A percentile compares a stretch with the other conserved stretches of the same genome.
These are phyloP conservation scores for Coemansia sp. DNA, from an alignment of 192 early-diverging fungal species.

Conservation along the genomic window DNA sequence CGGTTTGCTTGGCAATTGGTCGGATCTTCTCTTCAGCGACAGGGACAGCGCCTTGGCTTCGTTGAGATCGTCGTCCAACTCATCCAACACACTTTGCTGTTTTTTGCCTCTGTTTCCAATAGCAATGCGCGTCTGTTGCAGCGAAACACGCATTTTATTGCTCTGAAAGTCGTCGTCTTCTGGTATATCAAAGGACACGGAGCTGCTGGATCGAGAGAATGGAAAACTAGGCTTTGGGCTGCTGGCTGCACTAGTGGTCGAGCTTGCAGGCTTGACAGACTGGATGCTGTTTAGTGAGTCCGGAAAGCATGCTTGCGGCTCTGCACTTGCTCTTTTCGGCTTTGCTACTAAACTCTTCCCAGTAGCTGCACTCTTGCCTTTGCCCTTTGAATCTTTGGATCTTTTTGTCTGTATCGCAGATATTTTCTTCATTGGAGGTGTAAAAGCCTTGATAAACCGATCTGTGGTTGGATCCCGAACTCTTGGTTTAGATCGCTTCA, in stretches of 20 bases:
- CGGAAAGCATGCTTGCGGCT: not conserved
- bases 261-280: not conserved
- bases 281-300: not conserved
- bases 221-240: not conserved
- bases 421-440: conserved; percentile 3
- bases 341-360: not conserved
- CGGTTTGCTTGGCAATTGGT: not conserved
- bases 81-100: conserved; percentile 31
- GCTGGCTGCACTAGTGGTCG: not conserved
- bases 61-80: conserved; percentile 43
- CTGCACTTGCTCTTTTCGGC: not conserved
- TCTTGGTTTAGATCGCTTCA: not conserved
- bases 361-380: not conserved
- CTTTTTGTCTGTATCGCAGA: not conserved
- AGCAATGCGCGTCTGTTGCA: conserved; percentile 28
- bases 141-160: conserved; percentile 13
- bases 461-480: not conserved
- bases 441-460: conserved; percentile 3
- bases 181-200: conserved; percentile 21
- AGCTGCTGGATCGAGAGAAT: conserved; percentile 1
- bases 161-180: conserved; percentile 42
- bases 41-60: conserved; percentile 46
- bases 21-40: conserved; percentile 24
- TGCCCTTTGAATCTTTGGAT: conserved; percentile 4
- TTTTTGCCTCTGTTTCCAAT: conserved; percentile 13